Base-by-base conservation (phyloP, 2,329 filamentous ascomycete species). In the Cercospora nicotianae region DNA sequence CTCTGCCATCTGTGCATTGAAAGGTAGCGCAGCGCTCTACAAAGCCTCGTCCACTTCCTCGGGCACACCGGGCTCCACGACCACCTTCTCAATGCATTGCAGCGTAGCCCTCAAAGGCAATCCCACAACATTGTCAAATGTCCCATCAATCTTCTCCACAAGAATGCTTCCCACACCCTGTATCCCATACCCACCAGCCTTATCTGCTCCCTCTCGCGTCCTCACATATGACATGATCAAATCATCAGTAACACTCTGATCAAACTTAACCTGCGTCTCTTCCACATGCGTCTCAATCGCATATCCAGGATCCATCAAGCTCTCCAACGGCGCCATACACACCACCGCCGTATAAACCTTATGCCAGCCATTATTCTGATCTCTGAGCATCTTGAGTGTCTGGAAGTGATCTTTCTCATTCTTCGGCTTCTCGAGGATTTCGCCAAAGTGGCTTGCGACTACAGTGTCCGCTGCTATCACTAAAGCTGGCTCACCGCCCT, bases 161-260 rank as follows among this genome's bases (percentile, higher is more conserved):
- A 99, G 80, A 78, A 97, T 89, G 8, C 91, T 90, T 1, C 92
- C 95, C 10, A 94, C 83, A 0, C 94, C 95, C 80, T 99, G 95
- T 63, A 99, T 87, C 1, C 93, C 95, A 80, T 99, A 99, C 0
- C 95, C 95, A 2, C 95, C 95, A 0, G 95, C 95, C 84, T 98
- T 99, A 80, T 98, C 95, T 10, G 89, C 93, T 1, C 95, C 95
- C 83, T 99, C 95, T 65, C 94, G 86, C 23, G 94, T 97, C 76
- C 85, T 86, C 67, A 94, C 90, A 77, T 94, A 94, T 63, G 87
- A 87, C 73, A 92, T 83, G 67, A 98, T 89, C 72, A 97, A 86
- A 68, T 96, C 93, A 81, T 99, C 94, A 13, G 88, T 88, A 4
- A 90, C 84, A 80, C 69, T 72, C 67, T 84, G 80, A 77, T 93